Base-by-base conservation (phyloP, 148 eudicot species). In the Beta vulgaris region DNA sequence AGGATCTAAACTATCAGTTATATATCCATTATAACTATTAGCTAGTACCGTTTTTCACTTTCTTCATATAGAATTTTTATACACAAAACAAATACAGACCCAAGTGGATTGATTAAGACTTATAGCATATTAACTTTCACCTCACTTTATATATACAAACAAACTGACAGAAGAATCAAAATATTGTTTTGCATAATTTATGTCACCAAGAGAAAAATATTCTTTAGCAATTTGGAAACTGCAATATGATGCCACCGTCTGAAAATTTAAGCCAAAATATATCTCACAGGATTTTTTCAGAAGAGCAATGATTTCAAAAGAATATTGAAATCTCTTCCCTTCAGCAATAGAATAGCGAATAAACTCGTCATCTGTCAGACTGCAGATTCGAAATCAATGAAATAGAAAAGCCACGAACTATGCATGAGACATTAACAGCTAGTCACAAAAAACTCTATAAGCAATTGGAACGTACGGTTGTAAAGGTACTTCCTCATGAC, bases 321-420 rank as follows among this genome's bases (percentile, higher is more conserved):
- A 86, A 78, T 93, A 97, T 83, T 88, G 91, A 73, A 88, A 89
- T 78, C 92, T 87, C 85, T 89, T 89, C 62, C 90, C 98, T 87
- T 93, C 97, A 28, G 88, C 85, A 74, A 89, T 86, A 68, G 81
- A 79, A 76, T 87, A 89, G 61, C 80, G 91, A 64, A 78, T 72
- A 78, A 88, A 93, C 65, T 93, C 98, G 69, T 87, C 92, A 88
- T 93, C 98, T n/a, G n/a, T n/a, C n/a, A n/a, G n/a, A n/a, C n/a
- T n/a, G n/a, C n/a, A n/a, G n/a, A n/a, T n/a, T n/a, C 71, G 70
- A 53, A 58, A 55, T 37, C 28, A 54, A 70, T 6, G 71, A 72
- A 69, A 12, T 31, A 72, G 31, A 43, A 26, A 44, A 72, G 16
- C 9, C 68, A 40, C 72, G 77, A 32, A 62, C 31, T 32, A 23